Evolutionary conservation across 179 eudicot genomes (phyloP), one percentile per base, ranked within the genome.

Genomic region (Pouteria campechiana): DNA sequence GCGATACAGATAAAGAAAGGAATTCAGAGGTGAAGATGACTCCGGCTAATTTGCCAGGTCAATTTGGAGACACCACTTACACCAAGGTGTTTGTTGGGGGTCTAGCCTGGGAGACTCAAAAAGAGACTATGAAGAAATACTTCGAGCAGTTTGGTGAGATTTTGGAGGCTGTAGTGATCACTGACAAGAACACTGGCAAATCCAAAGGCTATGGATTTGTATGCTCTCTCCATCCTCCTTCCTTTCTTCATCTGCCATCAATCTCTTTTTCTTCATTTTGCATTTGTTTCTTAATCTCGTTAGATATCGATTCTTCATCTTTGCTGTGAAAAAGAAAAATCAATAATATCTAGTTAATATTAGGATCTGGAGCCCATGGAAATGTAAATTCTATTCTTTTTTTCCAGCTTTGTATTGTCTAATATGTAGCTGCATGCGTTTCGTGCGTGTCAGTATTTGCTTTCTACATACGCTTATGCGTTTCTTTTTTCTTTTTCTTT

Each of bases 161-260:
- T 50, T 51, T 85, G 52, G 95, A 85, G 40, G 95, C 95, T 56
- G 95, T 81, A 34, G 92, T 85, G 54, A 85, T 85, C 46, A 68
- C 84, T 57, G 95, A 85, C 48, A 85, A 81, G 52, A 50, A 75
- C 23, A 78, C 95, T 32, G 76, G 84, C 21, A 72, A 84, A 78
- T 85, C 95, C 63, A 81, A 85, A 48, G 95, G 95, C 64, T 81
- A 85, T 49, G 95, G 95, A 36, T 85, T 85, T 62, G 95, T 81
- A 85, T 37, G 81, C 17, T 8, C 14, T 8, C 25, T 1, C 24
- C n/a, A 7, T 13, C 30, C 1, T 5, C 3, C 13, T 7, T 9
- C 5, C 33, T 6, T 10, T 3, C 17, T 11, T 14, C 21, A 17
- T 21, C 23, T 34, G 22, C 2, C 14, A 1, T 38, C n/a, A n/a